Evolutionary conservation across 2,329 filamentous ascomycete genomes (phyloP), one percentile per base, ranked within the genome.

Genomic region (Colletotrichum tofieldiae): DNA sequence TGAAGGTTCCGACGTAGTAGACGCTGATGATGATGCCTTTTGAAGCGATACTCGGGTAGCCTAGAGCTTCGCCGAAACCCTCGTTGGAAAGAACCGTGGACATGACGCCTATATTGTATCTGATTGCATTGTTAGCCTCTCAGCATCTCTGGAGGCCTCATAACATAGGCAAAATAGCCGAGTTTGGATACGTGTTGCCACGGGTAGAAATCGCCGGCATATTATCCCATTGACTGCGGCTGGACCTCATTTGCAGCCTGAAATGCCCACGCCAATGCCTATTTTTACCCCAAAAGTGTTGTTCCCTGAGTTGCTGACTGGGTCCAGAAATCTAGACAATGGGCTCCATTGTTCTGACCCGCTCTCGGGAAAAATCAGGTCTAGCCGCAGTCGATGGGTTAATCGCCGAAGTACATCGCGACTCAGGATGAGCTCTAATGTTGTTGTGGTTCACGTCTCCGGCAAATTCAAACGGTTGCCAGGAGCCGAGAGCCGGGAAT

Each of bases 81-180:
- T 85, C 85, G 75, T 89, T 86, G 6, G 89, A 86, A 64, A 89
- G 86, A 47, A 91, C 82, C 1, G 87, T 88, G 1, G 87, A 87
- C 23, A 90, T 81, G 54, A 91, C 83, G 64, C 88, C 89, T 75
- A 91, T 85, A 76, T 90, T 89, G 78, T 90, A 90, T 18, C 86
- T 87, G 55, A 2, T 26, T 2, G 20, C 9, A 23, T 26, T 9
- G 52, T 75, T 14, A 74, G 54, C 8, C 12, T 26, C 1, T 8
- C 6, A 2, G 2, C 9, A 18, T 5, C 8, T 8, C 2, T 37
- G 6, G 32, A 23, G 20, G 11, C 6, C 1, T 39, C 9, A 2
- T 5, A 7, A 16, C 14, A 43, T 11, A 32, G 26, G 6, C 11
- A 37, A 14, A 23, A 20, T 14, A 16, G 14, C 23, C 0, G 7